A percentile compares a stretch with the other conserved stretches of the same genome.
Conservation (phyloP, 192 early-diverging fungal genomes). For the Paraglomus occultum region DNA sequence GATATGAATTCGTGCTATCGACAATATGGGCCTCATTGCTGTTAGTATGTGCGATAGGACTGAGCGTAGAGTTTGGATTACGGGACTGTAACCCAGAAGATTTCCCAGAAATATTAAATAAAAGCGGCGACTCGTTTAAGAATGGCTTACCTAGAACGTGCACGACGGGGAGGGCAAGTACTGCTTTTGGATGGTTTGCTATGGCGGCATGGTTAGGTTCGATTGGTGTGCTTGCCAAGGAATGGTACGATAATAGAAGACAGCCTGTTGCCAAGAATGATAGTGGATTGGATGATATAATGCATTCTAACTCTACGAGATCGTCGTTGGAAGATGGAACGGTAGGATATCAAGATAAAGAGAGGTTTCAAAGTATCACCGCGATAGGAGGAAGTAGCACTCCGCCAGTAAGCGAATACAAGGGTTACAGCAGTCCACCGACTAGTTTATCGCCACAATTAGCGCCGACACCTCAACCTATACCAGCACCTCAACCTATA, state of each 20-base stretch:
- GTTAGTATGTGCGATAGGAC: neutral
- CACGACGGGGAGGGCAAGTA: constrained; percentile 10
- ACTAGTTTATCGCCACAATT: neutral
- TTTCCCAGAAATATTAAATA: neutral
- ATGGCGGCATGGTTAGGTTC: constrained; percentile 20
- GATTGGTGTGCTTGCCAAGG: constrained; percentile 3
- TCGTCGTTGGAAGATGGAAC: constrained; percentile 6
- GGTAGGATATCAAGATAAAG: neutral
- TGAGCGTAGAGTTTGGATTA: constrained; percentile 7
- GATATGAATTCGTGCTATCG: constrained; percentile 24
- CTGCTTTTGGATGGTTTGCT: constrained; percentile 26
- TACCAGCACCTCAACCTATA: neutral
- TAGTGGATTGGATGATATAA: neutral
- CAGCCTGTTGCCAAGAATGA: neutral
- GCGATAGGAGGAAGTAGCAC: neutral
- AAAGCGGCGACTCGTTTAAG: constrained; percentile 3
- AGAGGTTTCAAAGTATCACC: neutral
- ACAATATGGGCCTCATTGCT: constrained; percentile 24
- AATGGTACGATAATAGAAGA: constrained; percentile 15
- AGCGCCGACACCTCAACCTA: neutral
- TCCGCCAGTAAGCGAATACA: neutral
- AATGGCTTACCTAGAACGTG: constrained; percentile 7
- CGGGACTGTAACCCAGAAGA: constrained; percentile 16
- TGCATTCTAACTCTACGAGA: constrained; percentile 18
- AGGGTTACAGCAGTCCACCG: neutral